Evolutionary conservation across 108 stramenopile species (phyloP).

Genomic region (Cyclotella cryptica): DNA sequence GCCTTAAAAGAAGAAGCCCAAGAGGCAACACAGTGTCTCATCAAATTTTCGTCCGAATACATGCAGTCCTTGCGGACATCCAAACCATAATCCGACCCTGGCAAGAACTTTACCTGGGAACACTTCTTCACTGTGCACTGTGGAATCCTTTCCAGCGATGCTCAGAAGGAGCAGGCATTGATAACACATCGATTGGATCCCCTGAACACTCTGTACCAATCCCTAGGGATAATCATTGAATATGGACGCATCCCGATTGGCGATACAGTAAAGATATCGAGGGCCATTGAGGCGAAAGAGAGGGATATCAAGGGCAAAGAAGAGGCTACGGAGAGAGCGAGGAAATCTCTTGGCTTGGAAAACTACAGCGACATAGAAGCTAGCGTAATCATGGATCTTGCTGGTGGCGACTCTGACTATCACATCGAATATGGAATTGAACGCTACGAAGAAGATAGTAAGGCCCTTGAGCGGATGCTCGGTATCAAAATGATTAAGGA

Average conservation of each 20-base stretch:
- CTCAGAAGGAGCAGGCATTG: neutral
- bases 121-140: constrained; percentile 2
- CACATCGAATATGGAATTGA: constrained; percentile 13
- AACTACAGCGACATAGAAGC: neutral
- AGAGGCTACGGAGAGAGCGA: neutral
- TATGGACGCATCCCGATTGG: constrained; percentile 14
- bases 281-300: neutral
- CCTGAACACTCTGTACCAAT: neutral
- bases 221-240: neutral
- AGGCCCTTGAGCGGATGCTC: neutral
- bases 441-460: neutral
- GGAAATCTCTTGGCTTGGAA: neutral
- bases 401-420: constrained; percentile 2
- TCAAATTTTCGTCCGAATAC: neutral
- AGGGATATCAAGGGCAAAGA: neutral
- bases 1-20: neutral
- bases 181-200: constrained; percentile 1
- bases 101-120: constrained; percentile 6
- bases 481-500: neutral
- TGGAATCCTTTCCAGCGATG: constrained; percentile 1
- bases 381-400: neutral
- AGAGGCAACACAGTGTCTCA: neutral
- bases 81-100: neutral
- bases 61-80: neutral
- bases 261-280: neutral